Base-by-base conservation (phyloP, 768 basidiomycete species). In the Russula griseocarnosa region DNA sequence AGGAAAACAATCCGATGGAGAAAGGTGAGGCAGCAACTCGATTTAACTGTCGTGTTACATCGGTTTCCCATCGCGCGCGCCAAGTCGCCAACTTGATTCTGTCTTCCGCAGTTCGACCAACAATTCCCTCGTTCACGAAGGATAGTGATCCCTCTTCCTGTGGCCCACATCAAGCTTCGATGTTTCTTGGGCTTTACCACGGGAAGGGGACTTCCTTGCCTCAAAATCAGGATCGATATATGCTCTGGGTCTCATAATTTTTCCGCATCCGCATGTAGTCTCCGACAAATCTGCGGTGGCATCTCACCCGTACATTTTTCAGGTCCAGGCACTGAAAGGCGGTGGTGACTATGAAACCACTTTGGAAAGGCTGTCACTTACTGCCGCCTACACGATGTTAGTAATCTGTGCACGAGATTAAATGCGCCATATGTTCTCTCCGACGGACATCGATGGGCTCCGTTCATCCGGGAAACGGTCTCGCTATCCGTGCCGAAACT, bases 101-200 rank as follows among this genome's bases (percentile, higher is more conserved):
- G 16, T 40, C 38, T 40, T 16, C 44, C 56, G 26, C 44, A 1
- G 14, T 44, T 34, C 22, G 54, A 46, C 46, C 42, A 53, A 47
- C 22, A 8, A n/a, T 16, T 28, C 22, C 58, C 38, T 32, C 38
- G 47, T 42, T 47, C n/a, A 24, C 34, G 3, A 34, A 22, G 11
- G 32, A 38, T 9, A 22, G 32, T 10, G 24, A 38, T 34, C 38
- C 32, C 30, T 46, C 24, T 11, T 36, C 34, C 34, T 46, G 46
- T 60, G 32, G 59, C 47, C 59, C 59, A 65, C 63, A 42, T 38
- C 24, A 46, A 60, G 46, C 16, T 56, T 59, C 54, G 59, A 56
- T 32, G 20, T 54, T n/a, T 32, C 34, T 55, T 5, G 53, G 38
- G n/a, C 36, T 22, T 9, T 55, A 55, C 24, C 14, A 14, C 36